Evolutionary conservation across 306 rosid genomes (phyloP).

Genomic region (Glycine soja): DNA sequence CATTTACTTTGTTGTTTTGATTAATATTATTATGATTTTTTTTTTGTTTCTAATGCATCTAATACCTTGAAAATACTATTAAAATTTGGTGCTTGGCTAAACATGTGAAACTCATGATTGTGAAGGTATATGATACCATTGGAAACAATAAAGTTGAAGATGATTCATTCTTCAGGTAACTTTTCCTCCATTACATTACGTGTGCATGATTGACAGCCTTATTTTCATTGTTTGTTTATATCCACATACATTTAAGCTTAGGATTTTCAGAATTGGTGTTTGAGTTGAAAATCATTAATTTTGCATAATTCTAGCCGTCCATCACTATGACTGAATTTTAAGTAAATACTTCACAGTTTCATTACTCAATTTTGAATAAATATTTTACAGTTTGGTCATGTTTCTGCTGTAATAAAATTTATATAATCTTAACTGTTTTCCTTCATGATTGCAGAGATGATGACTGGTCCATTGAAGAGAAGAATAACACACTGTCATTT

Average conservation of each 20-base stretch:
- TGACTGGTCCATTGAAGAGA: conserved; percentile 91
- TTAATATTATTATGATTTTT: conserved; percentile 17
- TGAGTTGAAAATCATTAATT: conserved; percentile 11
- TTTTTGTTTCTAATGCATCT: conserved; percentile 35
- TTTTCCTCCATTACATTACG: conserved; percentile 33
- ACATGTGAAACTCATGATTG: conserved; percentile 46
- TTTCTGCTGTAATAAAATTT: conserved; percentile 27
- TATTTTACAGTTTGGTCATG: conserved; percentile 33
- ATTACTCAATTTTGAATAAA: conserved; percentile 7
- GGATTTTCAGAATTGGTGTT: conserved; percentile 35
- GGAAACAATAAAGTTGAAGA: conserved; percentile 91
- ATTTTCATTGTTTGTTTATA: conserved; percentile 37
- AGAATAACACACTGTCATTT: conserved; percentile 78
- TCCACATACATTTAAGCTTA: conserved; percentile 26
- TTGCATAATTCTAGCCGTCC: conserved; percentile 34
- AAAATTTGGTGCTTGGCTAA: conserved; percentile 48
- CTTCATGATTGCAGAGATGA: conserved; percentile 79
- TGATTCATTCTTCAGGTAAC: conserved; percentile 68
- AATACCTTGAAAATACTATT: conserved; percentile 34
- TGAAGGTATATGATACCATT: conserved; percentile 92
- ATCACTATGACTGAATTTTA: conserved; percentile 23
- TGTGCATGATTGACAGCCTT: conserved; percentile 29
- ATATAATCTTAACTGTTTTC: conserved; percentile 44
- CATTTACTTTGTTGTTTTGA: conserved; percentile 23
- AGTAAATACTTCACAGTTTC: conserved; percentile 34